These are phyloP conservation scores for Ophiostoma quercus DNA, from an alignment of 2,329 filamentous ascomycete species.

Conservation along the genomic window DNA sequence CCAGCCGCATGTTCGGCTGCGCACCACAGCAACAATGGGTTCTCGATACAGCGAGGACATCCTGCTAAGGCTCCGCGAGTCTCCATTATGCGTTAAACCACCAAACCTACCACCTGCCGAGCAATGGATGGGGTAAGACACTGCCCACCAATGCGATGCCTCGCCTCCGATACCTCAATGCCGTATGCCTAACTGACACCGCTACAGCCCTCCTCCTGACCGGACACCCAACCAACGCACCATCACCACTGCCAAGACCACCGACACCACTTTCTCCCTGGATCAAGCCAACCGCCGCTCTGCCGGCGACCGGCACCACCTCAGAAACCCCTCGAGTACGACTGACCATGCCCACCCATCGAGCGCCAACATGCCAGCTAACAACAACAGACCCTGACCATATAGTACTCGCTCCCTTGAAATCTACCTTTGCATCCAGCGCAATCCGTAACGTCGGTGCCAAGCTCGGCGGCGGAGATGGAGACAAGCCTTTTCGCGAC, in stretches of 20 bases:
- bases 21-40: constrained; percentile 39
- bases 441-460: constrained; percentile 46
- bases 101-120: constrained; percentile 73
- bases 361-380: neutral
- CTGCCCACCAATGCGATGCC: neutral
- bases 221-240: constrained; percentile 32
- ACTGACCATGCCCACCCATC: too few species aligned
- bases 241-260: constrained; percentile 38
- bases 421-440: constrained; percentile 74
- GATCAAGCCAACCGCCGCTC: constrained; percentile 48
- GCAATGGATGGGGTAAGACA: constrained; percentile 88
- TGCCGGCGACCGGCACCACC: constrained; percentile 48
- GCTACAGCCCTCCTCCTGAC: constrained; percentile 21
- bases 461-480: constrained; percentile 44
- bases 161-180: neutral
- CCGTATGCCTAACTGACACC: constrained; percentile 22
- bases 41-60: constrained; percentile 70
- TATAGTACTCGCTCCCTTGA: constrained; percentile 78
- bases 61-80: constrained; percentile 69
- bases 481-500: constrained; percentile 51
- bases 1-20: constrained; percentile 18
- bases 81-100: constrained; percentile 78
- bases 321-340: constrained; percentile 55
- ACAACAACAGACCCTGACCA: constrained; percentile 60
- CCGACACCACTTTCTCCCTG: constrained; percentile 25